Evolutionary conservation across 2,329 filamentous ascomycete genomes (phyloP), one percentile per base, ranked within the genome.

Genomic region (Ustilaginoidea virens): DNA sequence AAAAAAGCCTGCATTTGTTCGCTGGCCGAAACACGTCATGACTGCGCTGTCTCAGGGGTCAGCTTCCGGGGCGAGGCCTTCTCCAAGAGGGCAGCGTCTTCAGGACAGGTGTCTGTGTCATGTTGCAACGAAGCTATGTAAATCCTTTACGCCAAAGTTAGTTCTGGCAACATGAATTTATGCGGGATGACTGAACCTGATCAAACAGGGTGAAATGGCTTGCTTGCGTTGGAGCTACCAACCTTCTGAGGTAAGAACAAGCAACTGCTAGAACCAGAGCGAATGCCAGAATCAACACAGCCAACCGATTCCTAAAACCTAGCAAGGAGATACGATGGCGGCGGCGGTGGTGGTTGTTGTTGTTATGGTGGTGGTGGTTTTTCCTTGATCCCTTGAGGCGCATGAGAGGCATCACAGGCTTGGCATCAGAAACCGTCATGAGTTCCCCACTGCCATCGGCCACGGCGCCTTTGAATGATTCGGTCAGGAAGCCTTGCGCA

Each of bases 381-480:
- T 23, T 23, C 24, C 24, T 16, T 15, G 17, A 25, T 2, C 11
- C 12, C 4, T 16, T 15, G 17, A 13, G 24, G 5, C n/a, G 13
- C 2, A 21, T 13, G 7, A 32, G 15, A 23, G 27, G 27, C 6
- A 22, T 7, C 4, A 18, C 12, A 5, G 29, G 31, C 7, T 20
- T 17, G 17, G 26, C 33, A 17, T 32, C 32, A 4, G 32, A 16
- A 3, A 32, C 10, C 3, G 35, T 19, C 27, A 41, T 24, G 14
- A 41, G 5, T 2, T 41, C 34, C 22, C 35, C 37, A n/a, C 40
- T 36, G 25, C 28, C 15, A 13, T 43, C 37, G 9, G 33, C 23
- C 21, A 39, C 35, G 31, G 33, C 34, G 16, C 25, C 27, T 6
- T 26, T 27, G 13, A 27, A 30, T 7, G 29, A 25, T 22, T 26